These are phyloP conservation scores for Entomophthora muscae DNA, from an alignment of 371 early-diverging fungal species.

Conservation along the genomic window DNA sequence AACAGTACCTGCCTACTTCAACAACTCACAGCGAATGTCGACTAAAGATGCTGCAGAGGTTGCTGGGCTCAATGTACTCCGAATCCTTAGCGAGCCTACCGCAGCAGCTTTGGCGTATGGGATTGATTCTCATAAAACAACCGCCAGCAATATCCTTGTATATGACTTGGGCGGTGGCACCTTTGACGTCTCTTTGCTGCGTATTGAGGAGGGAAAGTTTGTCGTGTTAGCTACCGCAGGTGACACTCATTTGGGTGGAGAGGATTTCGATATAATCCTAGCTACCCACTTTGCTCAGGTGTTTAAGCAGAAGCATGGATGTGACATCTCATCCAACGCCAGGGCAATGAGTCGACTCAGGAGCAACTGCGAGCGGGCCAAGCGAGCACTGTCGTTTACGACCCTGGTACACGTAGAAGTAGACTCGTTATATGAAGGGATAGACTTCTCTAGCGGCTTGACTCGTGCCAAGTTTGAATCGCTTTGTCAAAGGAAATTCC, in stretches of 20 bases:
- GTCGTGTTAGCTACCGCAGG: conserved; percentile 76
- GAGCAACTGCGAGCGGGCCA: conserved; percentile 78
- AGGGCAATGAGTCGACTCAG: conserved; percentile 72
- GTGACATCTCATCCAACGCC: conserved; percentile 48
- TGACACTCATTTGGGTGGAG: conserved; percentile 90
- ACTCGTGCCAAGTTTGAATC: conserved; percentile 92
- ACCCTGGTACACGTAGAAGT: conserved; percentile 80
- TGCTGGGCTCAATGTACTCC: conserved; percentile 53
- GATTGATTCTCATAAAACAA: conserved; percentile 46
- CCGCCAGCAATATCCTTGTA: conserved; percentile 61
- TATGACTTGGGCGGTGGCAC: conserved; percentile 96
- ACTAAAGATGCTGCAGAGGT: conserved; percentile 67
- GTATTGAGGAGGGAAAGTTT: conserved; percentile 75
- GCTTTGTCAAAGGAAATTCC: conserved; percentile 60
- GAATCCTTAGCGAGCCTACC: conserved; percentile 88
- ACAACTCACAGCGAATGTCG: conserved; percentile 61
- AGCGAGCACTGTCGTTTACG: conserved; percentile 74
- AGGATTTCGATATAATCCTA: conserved; percentile 90
- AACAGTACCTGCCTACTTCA: conserved; percentile 95
- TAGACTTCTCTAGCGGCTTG: conserved; percentile 90
- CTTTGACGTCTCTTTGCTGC: conserved; percentile 79
- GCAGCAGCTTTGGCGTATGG: conserved; percentile 93
- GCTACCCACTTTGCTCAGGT: conserved; percentile 57
- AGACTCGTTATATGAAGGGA: conserved; percentile 90
- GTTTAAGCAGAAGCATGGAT: conserved; percentile 50